These are phyloP conservation scores for Cotoneaster glaucophyllus DNA, from an alignment of 306 rosid species.

Conservation along the genomic window DNA sequence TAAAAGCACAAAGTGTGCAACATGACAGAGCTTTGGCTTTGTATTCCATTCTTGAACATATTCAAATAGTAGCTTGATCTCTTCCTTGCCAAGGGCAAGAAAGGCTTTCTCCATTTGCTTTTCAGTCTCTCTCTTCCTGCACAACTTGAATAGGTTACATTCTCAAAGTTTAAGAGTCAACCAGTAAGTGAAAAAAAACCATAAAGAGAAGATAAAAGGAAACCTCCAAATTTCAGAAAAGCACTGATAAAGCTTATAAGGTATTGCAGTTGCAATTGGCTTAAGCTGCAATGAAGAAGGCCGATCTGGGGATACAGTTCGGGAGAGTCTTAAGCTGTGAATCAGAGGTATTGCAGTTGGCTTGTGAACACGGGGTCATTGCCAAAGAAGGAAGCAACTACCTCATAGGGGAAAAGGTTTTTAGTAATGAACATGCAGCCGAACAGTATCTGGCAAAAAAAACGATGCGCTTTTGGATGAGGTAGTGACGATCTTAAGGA, in stretches of 20 bases:
- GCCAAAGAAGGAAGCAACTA: conserved; percentile 44
- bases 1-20: conserved; percentile 73
- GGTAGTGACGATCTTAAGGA: conserved; percentile 17
- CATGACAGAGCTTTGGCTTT: conserved; percentile 80
- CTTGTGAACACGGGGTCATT: conserved; percentile 62
- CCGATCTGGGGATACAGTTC: conserved; percentile 57
- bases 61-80: conserved; percentile 51
- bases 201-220: neutral
- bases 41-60: conserved; percentile 88
- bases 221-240: conserved; percentile 81
- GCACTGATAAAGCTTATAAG: conserved; percentile 59
- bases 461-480: conserved; percentile 32
- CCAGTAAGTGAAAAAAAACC: neutral
- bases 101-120: conserved; percentile 56
- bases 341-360: conserved; percentile 68
- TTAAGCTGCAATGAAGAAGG: conserved; percentile 31
- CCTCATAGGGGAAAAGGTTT: conserved; percentile 39
- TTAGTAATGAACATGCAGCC: conserved; percentile 43
- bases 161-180: neutral
- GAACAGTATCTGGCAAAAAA: conserved; percentile 37
- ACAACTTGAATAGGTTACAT: conserved; percentile 18
- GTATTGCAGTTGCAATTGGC: conserved; percentile 3
- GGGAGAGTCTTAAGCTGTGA: conserved; percentile 66
- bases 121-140: conserved; percentile 62
- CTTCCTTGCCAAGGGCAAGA: conserved; percentile 45